A percentile compares a stretch with the other conserved stretches of the same genome.
phyloP scores from a whole-genome alignment of 805 yeast species.

The Scheffersomyces amazonensis region DNA sequence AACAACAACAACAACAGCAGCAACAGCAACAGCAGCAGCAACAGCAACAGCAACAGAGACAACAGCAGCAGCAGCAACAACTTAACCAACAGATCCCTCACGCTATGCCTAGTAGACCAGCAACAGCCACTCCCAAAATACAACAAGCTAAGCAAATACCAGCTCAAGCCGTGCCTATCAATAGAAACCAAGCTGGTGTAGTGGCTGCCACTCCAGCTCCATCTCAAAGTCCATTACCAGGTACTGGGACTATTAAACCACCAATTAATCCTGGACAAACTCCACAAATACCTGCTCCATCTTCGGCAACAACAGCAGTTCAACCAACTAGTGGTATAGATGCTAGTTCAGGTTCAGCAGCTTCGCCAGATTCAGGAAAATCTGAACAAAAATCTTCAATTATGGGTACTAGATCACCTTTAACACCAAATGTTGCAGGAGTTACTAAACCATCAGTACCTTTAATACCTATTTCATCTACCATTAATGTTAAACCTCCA shows the following conservation, averaged over 20 bases:
- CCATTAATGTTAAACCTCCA: conserved; percentile 63
- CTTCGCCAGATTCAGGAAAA: conserved; percentile 2
- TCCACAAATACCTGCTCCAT: neutral
- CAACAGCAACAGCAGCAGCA: conserved; percentile 2
- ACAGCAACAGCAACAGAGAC: conserved; percentile 2
- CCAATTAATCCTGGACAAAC: neutral
- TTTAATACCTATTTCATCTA: conserved; percentile 68
- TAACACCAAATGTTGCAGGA: conserved; percentile 20
- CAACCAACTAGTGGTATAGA: neutral
- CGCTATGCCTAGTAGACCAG: conserved; percentile 3
- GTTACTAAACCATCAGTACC: conserved; percentile 56
- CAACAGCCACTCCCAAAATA: conserved; percentile 7
- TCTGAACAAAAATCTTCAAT: neutral
- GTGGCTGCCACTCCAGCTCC: conserved; percentile 4
- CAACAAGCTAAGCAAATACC: neutral
- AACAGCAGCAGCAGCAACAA: conserved; percentile 3
- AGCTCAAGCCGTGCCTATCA: neutral
- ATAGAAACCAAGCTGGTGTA: neutral
- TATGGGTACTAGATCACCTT: conserved; percentile 1
- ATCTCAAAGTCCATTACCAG: neutral
- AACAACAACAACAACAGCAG: conserved; percentile 1
- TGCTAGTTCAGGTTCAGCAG: neutral
- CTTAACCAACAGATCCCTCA: neutral
- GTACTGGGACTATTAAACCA: neutral
- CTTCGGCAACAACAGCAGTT: neutral